Evolutionary conservation across 257 asterid species (phyloP).

Genomic region (Przewalskia tangutica): DNA sequence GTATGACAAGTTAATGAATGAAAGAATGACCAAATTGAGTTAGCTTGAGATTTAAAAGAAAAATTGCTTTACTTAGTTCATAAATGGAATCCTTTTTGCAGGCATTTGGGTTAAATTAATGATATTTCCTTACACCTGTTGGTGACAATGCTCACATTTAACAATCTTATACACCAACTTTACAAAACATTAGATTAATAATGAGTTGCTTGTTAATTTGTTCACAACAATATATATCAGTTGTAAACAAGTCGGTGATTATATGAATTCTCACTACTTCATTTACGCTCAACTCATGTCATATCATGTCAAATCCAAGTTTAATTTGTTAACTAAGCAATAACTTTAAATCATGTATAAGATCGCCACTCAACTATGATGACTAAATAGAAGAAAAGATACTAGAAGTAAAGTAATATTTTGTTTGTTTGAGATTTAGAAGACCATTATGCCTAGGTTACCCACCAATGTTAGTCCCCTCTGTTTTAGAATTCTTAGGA

Average conservation of each 20-base stretch:
- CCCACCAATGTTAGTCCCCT: not conserved
- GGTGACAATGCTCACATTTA: too few species aligned
- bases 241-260: too few species aligned
- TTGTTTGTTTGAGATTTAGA: too few species aligned
- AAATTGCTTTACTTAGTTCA: not conserved
- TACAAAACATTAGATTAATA: not conserved
- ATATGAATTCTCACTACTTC: too few species aligned
- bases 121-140: too few species aligned
- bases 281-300: too few species aligned
- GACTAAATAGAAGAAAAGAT: too few species aligned
- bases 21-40: not conserved
- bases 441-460: not conserved
- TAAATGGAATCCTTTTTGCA: not conserved
- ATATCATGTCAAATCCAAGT: not conserved
- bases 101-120: not conserved
- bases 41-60: not conserved
- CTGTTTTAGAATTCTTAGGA: not conserved
- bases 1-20: conserved; percentile 25
- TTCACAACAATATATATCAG: too few species aligned
- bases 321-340: too few species aligned
- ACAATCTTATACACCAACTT: not conserved
- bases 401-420: too few species aligned
- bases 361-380: not conserved
- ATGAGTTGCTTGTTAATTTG: not conserved
- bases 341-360: too few species aligned